Conservation (phyloP, 805 yeast species). For the Candida montana region DNA sequence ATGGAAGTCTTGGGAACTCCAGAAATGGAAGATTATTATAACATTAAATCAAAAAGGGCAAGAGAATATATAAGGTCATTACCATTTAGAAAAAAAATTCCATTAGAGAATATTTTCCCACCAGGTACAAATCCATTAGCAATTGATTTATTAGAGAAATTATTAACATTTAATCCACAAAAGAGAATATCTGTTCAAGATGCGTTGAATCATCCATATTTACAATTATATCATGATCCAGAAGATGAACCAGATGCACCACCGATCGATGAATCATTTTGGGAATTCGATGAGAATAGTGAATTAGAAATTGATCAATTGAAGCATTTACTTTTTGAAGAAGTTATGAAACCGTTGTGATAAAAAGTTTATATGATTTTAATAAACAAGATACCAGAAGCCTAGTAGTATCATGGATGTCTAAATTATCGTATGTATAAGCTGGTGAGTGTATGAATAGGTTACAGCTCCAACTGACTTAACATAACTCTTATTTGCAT, state of each 20-base stretch:
- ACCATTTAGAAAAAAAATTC: conserved; percentile 55
- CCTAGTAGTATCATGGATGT: too few species aligned
- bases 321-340: conserved; percentile 72
- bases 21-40: conserved; percentile 63
- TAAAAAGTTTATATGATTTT: background rate
- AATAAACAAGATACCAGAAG: too few species aligned
- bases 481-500: too few species aligned
- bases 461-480: too few species aligned
- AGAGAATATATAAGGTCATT: conserved; percentile 69
- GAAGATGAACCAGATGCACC: conserved; percentile 58
- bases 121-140: conserved; percentile 42
- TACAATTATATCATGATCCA: conserved; percentile 62
- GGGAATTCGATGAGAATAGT: conserved; percentile 38
- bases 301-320: conserved; percentile 70
- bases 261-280: conserved; percentile 33
- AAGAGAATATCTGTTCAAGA: conserved; percentile 70
- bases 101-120: conserved; percentile 45
- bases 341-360: conserved; percentile 53
- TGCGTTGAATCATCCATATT: conserved; percentile 71
- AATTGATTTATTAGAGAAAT: conserved; percentile 59
- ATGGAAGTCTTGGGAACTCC: conserved; percentile 73
- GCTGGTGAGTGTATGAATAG: too few species aligned
- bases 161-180: conserved; percentile 68
- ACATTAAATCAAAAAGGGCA: conserved; percentile 69
- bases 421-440: too few species aligned